Base-by-base conservation (phyloP, 768 basidiomycete genomes). In the Phanerochaete sordida region DNA sequence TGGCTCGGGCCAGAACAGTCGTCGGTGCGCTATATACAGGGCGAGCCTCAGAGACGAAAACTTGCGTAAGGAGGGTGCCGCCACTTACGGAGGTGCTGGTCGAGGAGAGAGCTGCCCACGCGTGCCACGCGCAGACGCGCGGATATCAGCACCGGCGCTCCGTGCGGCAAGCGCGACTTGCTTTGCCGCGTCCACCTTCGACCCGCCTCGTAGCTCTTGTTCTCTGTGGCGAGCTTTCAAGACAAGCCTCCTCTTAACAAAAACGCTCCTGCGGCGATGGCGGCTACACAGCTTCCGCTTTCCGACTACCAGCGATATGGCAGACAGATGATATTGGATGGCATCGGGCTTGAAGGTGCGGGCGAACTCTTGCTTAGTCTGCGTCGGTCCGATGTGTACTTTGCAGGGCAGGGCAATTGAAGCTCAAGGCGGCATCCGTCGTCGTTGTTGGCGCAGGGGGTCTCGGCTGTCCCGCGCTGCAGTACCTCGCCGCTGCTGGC, bases 371-470 rank as follows among this genome's bases (percentile, higher is more conserved):
- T 13, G 24, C 11, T 55, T 55, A 2, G 3, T 44, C 39, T 6
- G 19, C 3, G 19, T 1, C 6, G 55, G 11, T 11, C 13, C 21
- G 35, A 24, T 46, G 6, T 49, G 47, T 62, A 23, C 39, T 7
- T 33, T 37, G 55, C 50, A 9, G 9, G 6, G 7, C 56, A 95
- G 96, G 91, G 21, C 96, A 98, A 72, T 72, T 94, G 44, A 93
- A 87, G 71, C 77, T 99, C 11, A 85, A 85, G 60, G 67, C 77
- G 8, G 84, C 94, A 0, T 86, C 87, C 2, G 86, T 95, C 1
- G 86, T 86, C 16, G 93, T 98, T 3, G 84, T 98, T 3, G 97
- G 97, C 27, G 97, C 95, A 16, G 97, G 97, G 0, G 97, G 97
- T 9, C 80, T 99, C 13, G 97, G 97, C 12, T 98, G 97, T 72